Base-by-base conservation (phyloP, 108 stramenopile genomes). In the Heterococcus sp. region DNA sequence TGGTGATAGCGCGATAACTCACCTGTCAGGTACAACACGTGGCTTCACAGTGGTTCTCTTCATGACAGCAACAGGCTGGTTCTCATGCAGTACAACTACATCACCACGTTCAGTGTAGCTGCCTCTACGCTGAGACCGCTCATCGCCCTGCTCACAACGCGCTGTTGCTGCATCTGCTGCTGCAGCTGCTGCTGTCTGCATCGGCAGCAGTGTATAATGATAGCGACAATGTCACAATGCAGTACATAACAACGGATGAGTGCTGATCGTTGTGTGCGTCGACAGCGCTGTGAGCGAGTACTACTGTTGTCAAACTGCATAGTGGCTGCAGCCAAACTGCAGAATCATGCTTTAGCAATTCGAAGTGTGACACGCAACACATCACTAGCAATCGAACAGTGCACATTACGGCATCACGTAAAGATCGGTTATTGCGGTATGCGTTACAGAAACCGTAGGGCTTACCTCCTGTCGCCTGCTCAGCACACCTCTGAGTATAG, bases 401-500 rank as follows among this genome's bases (percentile, higher is more conserved):
- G 46, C 14, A 58, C 46, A 21, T 58, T 8, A 58, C 46, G 21
- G 46, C 46, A 58, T 58, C 21, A 8, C 21, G 46, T 21, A 21
- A 58, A 8, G 8, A 21, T 21, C 21, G 46, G 46, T 58, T 58
- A 58, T 21, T 58, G 46, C 46, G 14, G 46, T 21, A 8, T 21
- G 14, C 8, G 21, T 58, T 21, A 58, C 21, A 58, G 14, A 58
- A 8, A 58, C 46, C 14, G 46, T 58, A 8, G 46, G 46, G 46
- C 46, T 8, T 21, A 58, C 46, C 46, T 58, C 69, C 34, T 78
- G 68, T 1, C 71, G 77, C 46, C 66, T 38, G 11, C 70, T 35
- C 77, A 78, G 39, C 1, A 71, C 77, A 11, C 39, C 77, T 2
- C 69, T 68, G 1, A 78, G 69, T 30, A 78, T 78, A 2, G 77